Conservation (phyloP, 139 green algal species). For the Desmodesmus armatus region DNA sequence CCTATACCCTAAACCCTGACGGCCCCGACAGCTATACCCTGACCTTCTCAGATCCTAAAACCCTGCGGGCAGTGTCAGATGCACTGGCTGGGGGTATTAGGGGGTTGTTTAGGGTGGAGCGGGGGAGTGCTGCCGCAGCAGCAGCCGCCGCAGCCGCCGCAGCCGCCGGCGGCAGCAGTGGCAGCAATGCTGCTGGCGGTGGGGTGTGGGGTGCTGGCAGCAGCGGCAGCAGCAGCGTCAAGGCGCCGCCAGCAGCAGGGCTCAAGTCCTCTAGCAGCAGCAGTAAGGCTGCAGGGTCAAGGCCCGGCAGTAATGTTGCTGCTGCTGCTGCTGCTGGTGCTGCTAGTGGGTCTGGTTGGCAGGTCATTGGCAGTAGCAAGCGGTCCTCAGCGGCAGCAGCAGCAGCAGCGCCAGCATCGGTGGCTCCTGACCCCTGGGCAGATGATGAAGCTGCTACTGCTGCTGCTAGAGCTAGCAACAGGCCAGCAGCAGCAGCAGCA, state of each 20-base stretch:
- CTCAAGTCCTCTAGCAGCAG: too few species aligned
- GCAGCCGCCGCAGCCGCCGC: background rate
- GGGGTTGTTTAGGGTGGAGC: constrained; percentile 64
- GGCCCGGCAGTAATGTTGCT: background rate
- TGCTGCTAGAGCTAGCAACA: background rate
- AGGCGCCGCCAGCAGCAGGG: background rate
- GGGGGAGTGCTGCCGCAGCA: background rate
- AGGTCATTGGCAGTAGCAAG: constrained; percentile 2
- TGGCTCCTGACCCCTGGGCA: constrained; percentile 38
- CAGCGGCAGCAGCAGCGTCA: background rate
- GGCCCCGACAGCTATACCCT: constrained; percentile 10
- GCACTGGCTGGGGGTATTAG: constrained; percentile 64
- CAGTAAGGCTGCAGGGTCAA: background rate
- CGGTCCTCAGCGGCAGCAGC: background rate
- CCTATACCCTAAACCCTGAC: constrained; percentile 37
- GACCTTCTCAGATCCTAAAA: constrained; percentile 45
- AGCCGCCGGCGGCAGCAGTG: constrained; percentile 12
- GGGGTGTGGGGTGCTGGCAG: background rate
- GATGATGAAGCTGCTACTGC: constrained; percentile 5
- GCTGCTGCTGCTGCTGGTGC: constrained; percentile 1
- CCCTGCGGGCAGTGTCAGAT: constrained; percentile 47
- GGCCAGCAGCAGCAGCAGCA: constrained; percentile 8
- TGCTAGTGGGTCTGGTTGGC: constrained; percentile 24
- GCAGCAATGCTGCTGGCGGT: constrained; percentile 10
- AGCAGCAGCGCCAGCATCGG: background rate